A percentile compares a stretch with the other conserved stretches of the same genome.
Evolutionary conservation across 1,139 yeast species (phyloP).

Genomic region (Blastobotrys capitulatus): DNA sequence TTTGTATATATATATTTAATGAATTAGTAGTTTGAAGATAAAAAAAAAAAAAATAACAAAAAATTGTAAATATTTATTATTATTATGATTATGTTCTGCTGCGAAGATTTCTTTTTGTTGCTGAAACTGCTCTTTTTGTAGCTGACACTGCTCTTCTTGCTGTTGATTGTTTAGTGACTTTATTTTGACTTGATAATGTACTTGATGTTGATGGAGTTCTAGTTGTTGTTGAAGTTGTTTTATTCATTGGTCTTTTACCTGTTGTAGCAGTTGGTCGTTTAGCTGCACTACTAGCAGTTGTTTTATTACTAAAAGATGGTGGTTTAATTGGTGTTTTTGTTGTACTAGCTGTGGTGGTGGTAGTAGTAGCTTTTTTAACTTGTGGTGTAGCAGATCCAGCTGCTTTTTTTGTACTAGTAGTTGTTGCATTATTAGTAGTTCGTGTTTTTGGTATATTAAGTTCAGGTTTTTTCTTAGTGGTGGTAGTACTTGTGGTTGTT

Average conservation of each 20-base stretch:
- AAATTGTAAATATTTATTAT: neutral
- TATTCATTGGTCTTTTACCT: neutral
- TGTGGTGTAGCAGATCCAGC: neutral
- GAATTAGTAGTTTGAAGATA: too few relatives aligned
- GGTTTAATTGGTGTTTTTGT: neutral
- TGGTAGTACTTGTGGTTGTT: too few relatives aligned
- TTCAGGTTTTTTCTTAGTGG: neutral
- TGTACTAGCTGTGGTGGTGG: neutral
- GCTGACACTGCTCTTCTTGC: conserved; percentile 9
- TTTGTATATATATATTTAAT: neutral
- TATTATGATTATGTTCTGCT: neutral
- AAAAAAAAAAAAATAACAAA: neutral
- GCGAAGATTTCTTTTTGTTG: conserved; percentile 10
- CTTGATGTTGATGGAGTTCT: neutral
- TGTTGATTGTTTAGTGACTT: conserved; percentile 7
- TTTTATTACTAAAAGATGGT: neutral
- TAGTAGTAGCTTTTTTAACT: neutral
- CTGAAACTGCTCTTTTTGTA: conserved; percentile 5
- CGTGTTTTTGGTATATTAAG: conserved; percentile 5
- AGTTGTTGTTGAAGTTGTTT: conserved; percentile 2
- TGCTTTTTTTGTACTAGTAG: neutral
- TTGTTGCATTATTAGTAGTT: neutral
- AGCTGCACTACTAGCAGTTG: neutral
- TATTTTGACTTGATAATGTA: neutral
- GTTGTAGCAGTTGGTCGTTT: neutral